Conservation (phyloP, 2,329 filamentous ascomycete species). For the Fusarium haematococcum region DNA sequence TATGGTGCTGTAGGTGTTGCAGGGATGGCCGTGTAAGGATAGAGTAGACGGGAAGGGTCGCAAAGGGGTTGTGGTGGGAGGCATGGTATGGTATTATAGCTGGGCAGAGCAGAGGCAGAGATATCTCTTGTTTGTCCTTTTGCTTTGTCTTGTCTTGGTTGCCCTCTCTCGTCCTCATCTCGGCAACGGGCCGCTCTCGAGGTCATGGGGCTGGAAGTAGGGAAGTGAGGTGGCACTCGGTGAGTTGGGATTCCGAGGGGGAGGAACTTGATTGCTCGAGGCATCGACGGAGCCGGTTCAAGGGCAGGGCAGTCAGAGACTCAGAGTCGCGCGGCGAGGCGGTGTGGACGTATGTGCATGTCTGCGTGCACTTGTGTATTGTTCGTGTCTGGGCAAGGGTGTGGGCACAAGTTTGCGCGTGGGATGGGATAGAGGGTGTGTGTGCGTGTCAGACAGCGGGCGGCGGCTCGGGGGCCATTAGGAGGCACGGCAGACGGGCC, state of each 20-base stretch:
- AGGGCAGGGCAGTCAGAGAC: constrained; percentile 29
- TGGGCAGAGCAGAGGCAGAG: constrained; percentile 17
- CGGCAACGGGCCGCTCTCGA: constrained; percentile 35
- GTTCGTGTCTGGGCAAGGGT: constrained; percentile 35
- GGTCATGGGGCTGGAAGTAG: constrained; percentile 43
- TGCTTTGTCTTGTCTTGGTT: constrained; percentile 22
- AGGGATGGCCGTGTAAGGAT: constrained; percentile 35
- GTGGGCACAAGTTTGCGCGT: constrained; percentile 35
- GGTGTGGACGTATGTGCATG: constrained; percentile 41
- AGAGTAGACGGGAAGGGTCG: constrained; percentile 22
- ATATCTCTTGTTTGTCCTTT: constrained; percentile 36
- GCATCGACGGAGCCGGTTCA: constrained; percentile 24
- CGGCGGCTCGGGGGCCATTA: constrained; percentile 38
- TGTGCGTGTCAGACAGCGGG: constrained; percentile 39
- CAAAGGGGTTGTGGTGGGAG: constrained; percentile 24
- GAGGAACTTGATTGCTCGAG: constrained; percentile 38
- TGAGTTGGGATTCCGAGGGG: constrained; percentile 38
- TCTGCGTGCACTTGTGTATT: constrained; percentile 37
- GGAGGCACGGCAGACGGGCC: constrained; percentile 44
- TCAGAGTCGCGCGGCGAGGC: constrained; percentile 37
- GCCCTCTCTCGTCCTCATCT: constrained; percentile 28
- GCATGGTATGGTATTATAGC: constrained; percentile 27
- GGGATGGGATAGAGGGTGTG: constrained; percentile 23
- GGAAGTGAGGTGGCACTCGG: constrained; percentile 46
- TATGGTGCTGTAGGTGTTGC: constrained; percentile 22